phyloP scores from a whole-genome alignment of 805 yeast species.

The Myxozyma lipomycoides region DNA sequence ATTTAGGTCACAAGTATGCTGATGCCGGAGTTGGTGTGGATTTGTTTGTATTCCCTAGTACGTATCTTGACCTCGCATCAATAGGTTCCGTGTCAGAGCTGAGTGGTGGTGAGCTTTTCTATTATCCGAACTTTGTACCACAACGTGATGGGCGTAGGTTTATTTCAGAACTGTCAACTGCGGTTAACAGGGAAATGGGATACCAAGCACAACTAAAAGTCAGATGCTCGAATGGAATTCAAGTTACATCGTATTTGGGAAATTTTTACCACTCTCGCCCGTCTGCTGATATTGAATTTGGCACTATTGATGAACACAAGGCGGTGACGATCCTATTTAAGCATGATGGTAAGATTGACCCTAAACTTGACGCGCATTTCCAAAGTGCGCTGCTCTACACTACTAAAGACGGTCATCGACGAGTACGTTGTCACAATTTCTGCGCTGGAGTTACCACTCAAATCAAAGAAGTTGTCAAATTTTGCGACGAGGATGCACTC shows the following conservation, averaged over 20 bases:
- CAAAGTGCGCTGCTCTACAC: constrained; percentile 89
- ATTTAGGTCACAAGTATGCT: constrained; percentile 55
- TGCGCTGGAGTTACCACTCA: constrained; percentile 78
- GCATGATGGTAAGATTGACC: constrained; percentile 70
- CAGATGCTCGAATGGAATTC: constrained; percentile 84
- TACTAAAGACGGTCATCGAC: constrained; percentile 66
- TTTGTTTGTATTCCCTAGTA: constrained; percentile 61
- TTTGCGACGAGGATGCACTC: constrained; percentile 71
- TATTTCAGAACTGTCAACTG: constrained; percentile 45
- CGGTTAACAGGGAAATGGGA: constrained; percentile 52
- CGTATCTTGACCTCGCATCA: constrained; percentile 68
- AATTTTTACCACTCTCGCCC: constrained; percentile 39
- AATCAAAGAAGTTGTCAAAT: constrained; percentile 67
- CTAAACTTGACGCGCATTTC: constrained; percentile 76
- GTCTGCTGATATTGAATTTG: constrained; percentile 62
- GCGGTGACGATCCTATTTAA: constrained; percentile 65
- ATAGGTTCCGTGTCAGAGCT: constrained; percentile 57
- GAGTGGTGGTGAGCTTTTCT: constrained; percentile 67
- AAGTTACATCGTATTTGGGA: constrained; percentile 72
- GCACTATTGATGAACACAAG: constrained; percentile 59
- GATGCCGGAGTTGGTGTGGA: constrained; percentile 68
- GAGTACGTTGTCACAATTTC: constrained; percentile 80
- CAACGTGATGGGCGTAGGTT: constrained; percentile 67
- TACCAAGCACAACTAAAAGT: constrained; percentile 79
- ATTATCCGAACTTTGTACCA: constrained; percentile 63